phyloP scores from a whole-genome alignment of 768 basidiomycete genomes.

The Boletus huronensis region DNA sequence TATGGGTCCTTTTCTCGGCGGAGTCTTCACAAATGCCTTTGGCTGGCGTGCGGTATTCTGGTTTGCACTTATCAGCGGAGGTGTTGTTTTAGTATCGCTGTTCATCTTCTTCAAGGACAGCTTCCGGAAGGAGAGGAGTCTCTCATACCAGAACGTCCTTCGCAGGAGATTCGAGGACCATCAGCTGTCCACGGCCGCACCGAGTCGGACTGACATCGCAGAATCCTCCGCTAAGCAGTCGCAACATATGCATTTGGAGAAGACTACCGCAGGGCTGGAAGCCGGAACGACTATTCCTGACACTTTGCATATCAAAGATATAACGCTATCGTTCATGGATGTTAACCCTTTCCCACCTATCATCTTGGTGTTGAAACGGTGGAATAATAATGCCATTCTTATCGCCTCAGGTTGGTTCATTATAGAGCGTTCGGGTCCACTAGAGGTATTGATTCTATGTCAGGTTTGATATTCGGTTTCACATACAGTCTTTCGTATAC shows the following conservation, averaged over 20 bases:
- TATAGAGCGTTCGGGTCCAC: background rate
- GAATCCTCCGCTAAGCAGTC: slow-evolving; percentile 1
- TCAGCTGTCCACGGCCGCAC: slow-evolving; percentile 6
- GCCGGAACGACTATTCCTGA: background rate
- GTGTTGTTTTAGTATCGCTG: slow-evolving; percentile 52
- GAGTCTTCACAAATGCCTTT: slow-evolving; percentile 59
- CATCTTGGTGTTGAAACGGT: slow-evolving; percentile 50
- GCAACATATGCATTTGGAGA: slow-evolving; percentile 1
- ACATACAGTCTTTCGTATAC: slow-evolving; percentile 72
- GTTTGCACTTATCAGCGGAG: slow-evolving; percentile 66
- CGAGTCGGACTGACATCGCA: background rate
- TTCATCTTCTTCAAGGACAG: slow-evolving; percentile 74
- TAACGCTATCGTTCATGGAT: slow-evolving; percentile 60
- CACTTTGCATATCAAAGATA: slow-evolving; percentile 21
- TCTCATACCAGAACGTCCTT: slow-evolving; percentile 70
- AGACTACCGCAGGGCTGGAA: background rate
- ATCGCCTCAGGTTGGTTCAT: slow-evolving; percentile 22
- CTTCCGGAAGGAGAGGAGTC: slow-evolving; percentile 77
- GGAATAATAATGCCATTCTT: slow-evolving; percentile 67
- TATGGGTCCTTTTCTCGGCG: slow-evolving; percentile 68
- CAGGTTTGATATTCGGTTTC: slow-evolving; percentile 72
- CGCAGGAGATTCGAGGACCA: slow-evolving; percentile 37
- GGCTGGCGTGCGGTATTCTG: slow-evolving; percentile 86
- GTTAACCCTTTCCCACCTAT: slow-evolving; percentile 71
- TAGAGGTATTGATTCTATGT: background rate